Evolutionary conservation across 1,139 yeast species (phyloP), one percentile per base, ranked within the genome.

Genomic region (Petasospora fabianii): DNA sequence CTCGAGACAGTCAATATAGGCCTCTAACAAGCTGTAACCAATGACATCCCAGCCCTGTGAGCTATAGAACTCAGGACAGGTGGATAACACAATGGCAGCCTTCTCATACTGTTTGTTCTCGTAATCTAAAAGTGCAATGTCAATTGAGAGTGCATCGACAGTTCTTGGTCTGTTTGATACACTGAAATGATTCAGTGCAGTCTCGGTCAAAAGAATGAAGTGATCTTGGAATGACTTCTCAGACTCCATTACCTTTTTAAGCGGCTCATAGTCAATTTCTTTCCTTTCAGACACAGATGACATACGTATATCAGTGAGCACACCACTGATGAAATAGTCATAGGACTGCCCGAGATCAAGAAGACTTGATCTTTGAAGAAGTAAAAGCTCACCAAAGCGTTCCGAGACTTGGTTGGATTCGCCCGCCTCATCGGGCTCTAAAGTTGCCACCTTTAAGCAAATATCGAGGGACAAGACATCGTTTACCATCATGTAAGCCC

Each of bases 91-190:
- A 12, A 72, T 64, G 10, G 80, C 71, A 1, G 96, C 84, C 32
- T 73, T 73, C 29, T 69, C 68, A 49, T 77, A 83, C 34, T 83
- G 71, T 1, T 72, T 64, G 34, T 67, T 64, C 47, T 78, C 79
- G 55, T 75, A 84, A 35, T 82, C 77, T 17, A 87, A 61, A 13
- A 84, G 57, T 0, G 95, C 96, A 38, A 87, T 68, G 49, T 92
- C 97, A n/a, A 86, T 76, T 4, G 92, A 80, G 20, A 92, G 64
- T 7, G 83, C 69, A 53, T 84, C 92, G 9, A 84, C 78, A 0
- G 88, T 71, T 47, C 90, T 71, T 10, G 77, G 72, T 45, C 65
- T 52, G 24, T 38, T 44, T 0, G 55, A 38, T 0, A 40, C 20
- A 10, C 48, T 50, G 34, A 56, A 64, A n/a, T 53, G 51, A 15